Evolutionary conservation across 306 rosid genomes (phyloP), one percentile per base, ranked within the genome.

Genomic region (Dryas octopetala): DNA sequence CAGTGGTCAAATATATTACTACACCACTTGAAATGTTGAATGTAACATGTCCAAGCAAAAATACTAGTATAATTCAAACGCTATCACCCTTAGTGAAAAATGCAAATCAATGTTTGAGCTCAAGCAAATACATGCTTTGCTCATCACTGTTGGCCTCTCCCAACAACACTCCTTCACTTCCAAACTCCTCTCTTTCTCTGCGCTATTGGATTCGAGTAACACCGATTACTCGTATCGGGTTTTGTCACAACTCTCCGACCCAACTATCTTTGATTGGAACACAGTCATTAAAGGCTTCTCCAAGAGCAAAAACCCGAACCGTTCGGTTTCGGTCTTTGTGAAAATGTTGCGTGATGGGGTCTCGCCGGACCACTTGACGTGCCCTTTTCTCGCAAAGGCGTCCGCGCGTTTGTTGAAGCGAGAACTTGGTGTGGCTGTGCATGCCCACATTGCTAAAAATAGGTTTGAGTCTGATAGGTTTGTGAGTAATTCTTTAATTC

Each of bases 321-420:
- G 68, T 62, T 88, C 93, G 0, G 54, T 88, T 1, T 85, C 82
- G 3, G 69, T 89, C 59, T 92, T 85, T 60, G 40, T 88, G 46
- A 74, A 69, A 74, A 92, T 92, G 96, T 76, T 88, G 76, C 88
- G 82, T 57, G 71, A 51, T 41, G 89, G 91, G 78, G 80, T 79
- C 78, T 66, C 85, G 13, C 96, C 96, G 2, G 90, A 88, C 76
- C 78, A 88, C 75, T 52, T 92, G 49, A 90, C 97, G 52, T 92
- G 86, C 85, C 97, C 96, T 54, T 92, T 92, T 84, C 89, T 92
- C 26, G 73, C 74, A 23, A 92, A 92, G 85, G 96, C 96, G 8
- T 84, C 92, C 0, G 84, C 97, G 1, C 87, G 86, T 23, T 84
- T 92, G 46, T 59, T 83, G 74, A 85, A 83, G 71, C 85, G 32